A percentile compares a stretch with the other conserved stretches of the same genome.
Conservation (phyloP, 768 basidiomycete species). For the Astraeus odoratus region DNA sequence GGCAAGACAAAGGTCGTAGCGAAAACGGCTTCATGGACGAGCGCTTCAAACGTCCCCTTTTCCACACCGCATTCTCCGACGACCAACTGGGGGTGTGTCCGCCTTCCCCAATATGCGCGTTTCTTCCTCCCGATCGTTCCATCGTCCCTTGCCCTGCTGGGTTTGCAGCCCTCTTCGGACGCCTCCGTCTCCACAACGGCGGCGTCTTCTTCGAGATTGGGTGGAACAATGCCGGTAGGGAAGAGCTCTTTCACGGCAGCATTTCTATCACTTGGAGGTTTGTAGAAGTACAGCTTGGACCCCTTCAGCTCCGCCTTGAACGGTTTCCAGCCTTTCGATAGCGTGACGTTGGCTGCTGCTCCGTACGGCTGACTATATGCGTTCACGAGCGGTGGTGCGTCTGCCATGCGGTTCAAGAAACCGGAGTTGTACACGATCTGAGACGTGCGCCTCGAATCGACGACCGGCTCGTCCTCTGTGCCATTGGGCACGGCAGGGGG, state of each 20-base stretch:
- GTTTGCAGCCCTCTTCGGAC: slow-evolving; percentile 20
- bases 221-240: slow-evolving; percentile 54
- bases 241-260: slow-evolving; percentile 69
- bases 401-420: slow-evolving; percentile 64
- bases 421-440: slow-evolving; percentile 74
- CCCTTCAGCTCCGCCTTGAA: slow-evolving; percentile 82
- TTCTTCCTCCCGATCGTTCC: slow-evolving; percentile 39
- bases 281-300: slow-evolving; percentile 81
- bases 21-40: slow-evolving; percentile 77
- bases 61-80: slow-evolving; percentile 36
- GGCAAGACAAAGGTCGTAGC: slow-evolving; percentile 52
- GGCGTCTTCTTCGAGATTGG: slow-evolving; percentile 44
- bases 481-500: slow-evolving; percentile 47
- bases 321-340: slow-evolving; percentile 78
- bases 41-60: slow-evolving; percentile 70
- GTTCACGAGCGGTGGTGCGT: slow-evolving; percentile 39
- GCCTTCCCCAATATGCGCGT: slow-evolving; percentile 72
- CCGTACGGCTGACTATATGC: slow-evolving; percentile 23
- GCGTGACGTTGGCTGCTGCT: slow-evolving; percentile 29
- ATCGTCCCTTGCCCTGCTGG: slow-evolving; percentile 31
- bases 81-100: slow-evolving; percentile 66
- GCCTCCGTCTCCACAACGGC: slow-evolving; percentile 19
- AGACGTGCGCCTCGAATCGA: slow-evolving; percentile 53
- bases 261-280: slow-evolving; percentile 65
- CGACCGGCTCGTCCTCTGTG: slow-evolving; percentile 24